phyloP scores from a whole-genome alignment of 768 basidiomycete species.

The Saitozyma podzolica region DNA sequence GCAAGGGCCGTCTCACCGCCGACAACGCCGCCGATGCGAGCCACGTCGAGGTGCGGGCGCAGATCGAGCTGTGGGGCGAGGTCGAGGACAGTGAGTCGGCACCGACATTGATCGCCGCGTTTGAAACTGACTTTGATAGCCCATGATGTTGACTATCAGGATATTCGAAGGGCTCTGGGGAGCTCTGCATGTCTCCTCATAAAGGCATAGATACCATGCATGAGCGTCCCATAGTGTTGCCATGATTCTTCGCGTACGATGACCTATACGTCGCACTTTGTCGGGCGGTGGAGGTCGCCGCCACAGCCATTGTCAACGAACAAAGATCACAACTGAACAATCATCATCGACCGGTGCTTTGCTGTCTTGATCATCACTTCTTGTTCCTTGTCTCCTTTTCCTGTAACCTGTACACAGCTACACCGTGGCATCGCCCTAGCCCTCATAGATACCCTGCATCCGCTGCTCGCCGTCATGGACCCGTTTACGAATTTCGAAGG shows the following conservation, averaged over 20 bases:
- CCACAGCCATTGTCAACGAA: neutral
- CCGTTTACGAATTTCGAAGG: constrained; percentile 53
- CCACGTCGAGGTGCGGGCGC: constrained; percentile 89
- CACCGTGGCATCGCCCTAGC: neutral
- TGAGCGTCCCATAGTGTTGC: neutral
- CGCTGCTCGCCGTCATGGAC: constrained; percentile 26
- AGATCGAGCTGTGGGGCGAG: constrained; percentile 98
- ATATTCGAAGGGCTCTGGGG: constrained; percentile 80
- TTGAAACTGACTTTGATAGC: too few relatives aligned
- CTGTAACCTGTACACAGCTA: neutral
- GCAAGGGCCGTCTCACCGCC: constrained; percentile 70
- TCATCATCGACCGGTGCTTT: too few relatives aligned
- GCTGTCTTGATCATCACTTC: neutral
- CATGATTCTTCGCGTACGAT: neutral
- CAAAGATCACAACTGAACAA: too few relatives aligned
- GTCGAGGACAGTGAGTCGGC: constrained; percentile 83
- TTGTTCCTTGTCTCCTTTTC: constrained; percentile 3
- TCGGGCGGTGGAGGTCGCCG: neutral
- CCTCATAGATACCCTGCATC: neutral
- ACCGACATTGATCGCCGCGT: neutral
- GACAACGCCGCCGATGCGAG: constrained; percentile 83
- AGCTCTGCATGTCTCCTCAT: constrained; percentile 68
- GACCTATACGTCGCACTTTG: neutral
- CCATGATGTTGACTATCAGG: constrained; percentile 96
- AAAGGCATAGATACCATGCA: constrained; percentile 17